Percentiles rank a stretch among this genome's conserved stretches.
Conservation (phyloP, 2,329 filamentous ascomycete species). For the Shiraia sp. region DNA sequence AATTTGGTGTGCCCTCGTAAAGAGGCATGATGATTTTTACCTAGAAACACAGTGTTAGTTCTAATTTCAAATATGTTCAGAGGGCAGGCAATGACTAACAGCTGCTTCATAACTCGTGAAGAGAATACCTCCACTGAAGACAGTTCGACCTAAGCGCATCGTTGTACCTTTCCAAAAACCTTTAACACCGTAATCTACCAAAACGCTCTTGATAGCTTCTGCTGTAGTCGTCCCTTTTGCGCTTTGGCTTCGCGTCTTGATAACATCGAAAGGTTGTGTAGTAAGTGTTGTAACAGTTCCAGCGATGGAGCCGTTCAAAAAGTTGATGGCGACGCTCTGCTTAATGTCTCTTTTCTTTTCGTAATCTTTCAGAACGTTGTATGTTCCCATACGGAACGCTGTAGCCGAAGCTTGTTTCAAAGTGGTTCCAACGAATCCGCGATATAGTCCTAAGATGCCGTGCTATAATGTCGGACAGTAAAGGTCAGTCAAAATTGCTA, state of each 20-base stretch:
- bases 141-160: slow-evolving; percentile 66
- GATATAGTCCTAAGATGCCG: slow-evolving; percentile 60
- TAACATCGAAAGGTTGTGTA: slow-evolving; percentile 65
- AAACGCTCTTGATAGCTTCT: slow-evolving; percentile 60
- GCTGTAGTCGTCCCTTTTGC: slow-evolving; percentile 60
- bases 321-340: slow-evolving; percentile 59
- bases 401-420: slow-evolving; percentile 66
- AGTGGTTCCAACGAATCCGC: slow-evolving; percentile 63
- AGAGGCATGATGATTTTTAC: slow-evolving; percentile 50
- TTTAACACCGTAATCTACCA: slow-evolving; percentile 60
- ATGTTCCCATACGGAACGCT: slow-evolving; percentile 64
- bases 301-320: slow-evolving; percentile 64
- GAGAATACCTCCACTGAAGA: slow-evolving; percentile 69
- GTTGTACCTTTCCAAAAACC: slow-evolving; percentile 71
- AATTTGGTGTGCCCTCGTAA: slow-evolving; percentile 26
- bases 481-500: too few species aligned
- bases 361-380: slow-evolving; percentile 66
- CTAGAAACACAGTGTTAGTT: too few species aligned
- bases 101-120: slow-evolving; percentile 67
- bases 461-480: slow-evolving; percentile 27
- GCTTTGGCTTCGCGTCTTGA: slow-evolving; percentile 67
- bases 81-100: slow-evolving; percentile 22
- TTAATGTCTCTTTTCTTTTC: slow-evolving; percentile 53
- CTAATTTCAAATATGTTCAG: too few species aligned
- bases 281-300: slow-evolving; percentile 63